Evolutionary conservation across 352 stramenopile species (phyloP).

Genomic region (Peronospora tabacina): DNA sequence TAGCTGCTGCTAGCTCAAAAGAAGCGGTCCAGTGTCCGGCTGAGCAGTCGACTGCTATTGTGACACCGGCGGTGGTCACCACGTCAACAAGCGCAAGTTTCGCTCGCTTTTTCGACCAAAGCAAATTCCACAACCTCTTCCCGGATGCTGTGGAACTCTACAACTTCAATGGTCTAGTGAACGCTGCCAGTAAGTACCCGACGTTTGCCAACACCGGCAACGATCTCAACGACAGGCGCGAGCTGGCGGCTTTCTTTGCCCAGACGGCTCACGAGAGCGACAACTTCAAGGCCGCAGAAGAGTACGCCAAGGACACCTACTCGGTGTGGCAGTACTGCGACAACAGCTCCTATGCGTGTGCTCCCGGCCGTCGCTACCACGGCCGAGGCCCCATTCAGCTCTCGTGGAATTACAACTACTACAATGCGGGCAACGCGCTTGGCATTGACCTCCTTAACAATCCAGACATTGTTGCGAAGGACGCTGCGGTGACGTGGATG

Average conservation of each 20-base stretch:
- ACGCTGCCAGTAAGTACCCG: constrained; percentile 34
- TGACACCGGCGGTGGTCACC: constrained; percentile 5
- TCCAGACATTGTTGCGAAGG: constrained; percentile 34
- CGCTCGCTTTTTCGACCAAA: constrained; percentile 33
- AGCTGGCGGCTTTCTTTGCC: constrained; percentile 40
- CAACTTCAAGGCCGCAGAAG: constrained; percentile 35
- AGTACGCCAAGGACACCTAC: constrained; percentile 35
- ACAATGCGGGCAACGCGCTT: constrained; percentile 27
- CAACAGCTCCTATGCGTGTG: constrained; percentile 27
- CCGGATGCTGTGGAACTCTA: constrained; percentile 35
- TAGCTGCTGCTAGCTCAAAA: constrained; percentile 9
- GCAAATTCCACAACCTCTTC: constrained; percentile 30
- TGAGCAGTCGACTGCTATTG: constrained; percentile 10
- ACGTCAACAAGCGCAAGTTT: constrained; percentile 14
- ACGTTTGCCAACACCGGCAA: constrained; percentile 40
- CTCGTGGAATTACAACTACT: constrained; percentile 57
- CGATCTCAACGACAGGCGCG: constrained; percentile 31
- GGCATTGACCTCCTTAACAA: constrained; percentile 34
- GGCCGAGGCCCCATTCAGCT: constrained; percentile 47
- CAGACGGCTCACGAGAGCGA: constrained; percentile 40
- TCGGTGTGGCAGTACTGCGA: constrained; percentile 41
- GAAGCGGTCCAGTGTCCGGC: constrained; percentile 13
- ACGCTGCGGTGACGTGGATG: constrained; percentile 34
- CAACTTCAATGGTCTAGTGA: constrained; percentile 35
- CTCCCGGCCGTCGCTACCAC: constrained; percentile 34